These are phyloP conservation scores for Saprolegnia parasitica DNA, from an alignment of 352 stramenopile species.

Conservation along the genomic window DNA sequence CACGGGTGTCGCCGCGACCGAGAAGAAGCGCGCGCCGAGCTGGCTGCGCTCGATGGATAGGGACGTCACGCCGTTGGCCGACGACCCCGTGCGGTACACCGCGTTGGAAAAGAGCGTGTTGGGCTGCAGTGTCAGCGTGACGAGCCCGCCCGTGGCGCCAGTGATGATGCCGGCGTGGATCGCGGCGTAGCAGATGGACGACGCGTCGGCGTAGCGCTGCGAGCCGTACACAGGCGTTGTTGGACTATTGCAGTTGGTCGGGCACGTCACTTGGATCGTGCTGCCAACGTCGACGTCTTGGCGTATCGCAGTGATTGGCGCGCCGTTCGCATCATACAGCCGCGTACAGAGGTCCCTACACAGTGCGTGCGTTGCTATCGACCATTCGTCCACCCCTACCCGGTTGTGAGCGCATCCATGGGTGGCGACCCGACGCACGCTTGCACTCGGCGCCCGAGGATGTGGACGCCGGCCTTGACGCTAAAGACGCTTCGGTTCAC, in stretches of 20 bases:
- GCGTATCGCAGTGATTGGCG: conserved; percentile 50
- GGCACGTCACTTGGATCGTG: conserved; percentile 80
- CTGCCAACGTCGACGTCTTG: conserved; percentile 88
- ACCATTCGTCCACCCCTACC: conserved; percentile 28
- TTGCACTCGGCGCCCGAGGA: conserved; percentile 67
- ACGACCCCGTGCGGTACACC: conserved; percentile 35
- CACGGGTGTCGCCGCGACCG: conserved; percentile 31
- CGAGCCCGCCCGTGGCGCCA: conserved; percentile 40
- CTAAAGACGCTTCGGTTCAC: conserved; percentile 46
- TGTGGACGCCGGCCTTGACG: conserved; percentile 46
- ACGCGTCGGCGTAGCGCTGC: conserved; percentile 82
- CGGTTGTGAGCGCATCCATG: conserved; percentile 73
- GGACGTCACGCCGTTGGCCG: conserved; percentile 56
- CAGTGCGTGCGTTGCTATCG: neutral
- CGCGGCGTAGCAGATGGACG: conserved; percentile 88
- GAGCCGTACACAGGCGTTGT: conserved; percentile 50
- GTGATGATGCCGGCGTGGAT: conserved; percentile 81
- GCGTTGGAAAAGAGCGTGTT: conserved; percentile 38
- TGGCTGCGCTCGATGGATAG: conserved; percentile 37
- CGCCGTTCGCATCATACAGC: conserved; percentile 38
- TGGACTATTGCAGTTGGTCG: conserved; percentile 42
- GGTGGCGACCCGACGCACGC: conserved; percentile 90
- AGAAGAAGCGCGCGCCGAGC: conserved; percentile 54
- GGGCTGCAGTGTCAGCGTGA: conserved; percentile 69
- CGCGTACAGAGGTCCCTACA: conserved; percentile 36